Conservation (phyloP, 768 basidiomycete genomes). For the Mycena leptocephala region DNA sequence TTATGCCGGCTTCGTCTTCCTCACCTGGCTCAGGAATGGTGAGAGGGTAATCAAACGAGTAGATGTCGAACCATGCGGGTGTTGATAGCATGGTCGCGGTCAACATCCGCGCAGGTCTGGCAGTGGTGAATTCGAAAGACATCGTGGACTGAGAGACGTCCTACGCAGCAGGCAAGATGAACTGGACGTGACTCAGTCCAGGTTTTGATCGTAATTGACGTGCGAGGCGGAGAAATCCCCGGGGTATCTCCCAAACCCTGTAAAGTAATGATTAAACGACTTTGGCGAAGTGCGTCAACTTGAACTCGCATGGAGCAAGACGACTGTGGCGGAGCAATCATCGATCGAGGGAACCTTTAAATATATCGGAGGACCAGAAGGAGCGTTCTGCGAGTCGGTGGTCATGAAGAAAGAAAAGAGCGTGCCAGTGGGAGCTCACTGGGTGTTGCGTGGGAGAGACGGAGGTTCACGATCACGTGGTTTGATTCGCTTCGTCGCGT, state of each 20-base stretch:
- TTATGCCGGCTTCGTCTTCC: not conserved
- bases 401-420: not conserved
- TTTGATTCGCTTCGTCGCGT: too few species aligned
- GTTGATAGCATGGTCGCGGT: not conserved
- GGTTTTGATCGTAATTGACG: not conserved
- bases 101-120: not conserved
- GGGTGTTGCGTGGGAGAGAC: too few species aligned
- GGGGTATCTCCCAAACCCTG: constrained; percentile 8
- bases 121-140: too few species aligned
- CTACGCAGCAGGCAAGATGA: not conserved
- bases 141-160: not conserved
- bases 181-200: not conserved
- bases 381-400: not conserved
- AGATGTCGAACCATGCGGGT: not conserved
- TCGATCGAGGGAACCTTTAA: not conserved
- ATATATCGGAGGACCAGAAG: not conserved
- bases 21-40: not conserved
- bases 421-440: not conserved
- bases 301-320: constrained; percentile 5
- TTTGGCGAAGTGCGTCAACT: not conserved
- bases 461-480: too few species aligned
- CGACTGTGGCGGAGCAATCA: not conserved
- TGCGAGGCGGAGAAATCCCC: constrained; percentile 2
- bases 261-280: not conserved
- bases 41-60: not conserved